phyloP scores from a whole-genome alignment of 306 rosid species.

The Citrullus mucosospermus region DNA sequence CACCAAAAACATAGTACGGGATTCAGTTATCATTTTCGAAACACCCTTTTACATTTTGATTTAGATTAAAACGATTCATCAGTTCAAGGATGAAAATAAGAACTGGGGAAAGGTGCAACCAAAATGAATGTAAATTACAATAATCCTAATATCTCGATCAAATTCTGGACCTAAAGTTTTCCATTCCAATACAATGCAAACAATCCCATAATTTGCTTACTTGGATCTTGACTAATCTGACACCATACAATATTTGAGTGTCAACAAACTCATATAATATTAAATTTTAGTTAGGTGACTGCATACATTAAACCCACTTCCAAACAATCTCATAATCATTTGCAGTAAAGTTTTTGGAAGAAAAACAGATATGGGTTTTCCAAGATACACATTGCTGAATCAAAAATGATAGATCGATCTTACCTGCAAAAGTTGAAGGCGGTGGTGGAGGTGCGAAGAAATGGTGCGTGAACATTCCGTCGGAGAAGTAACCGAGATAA shows the following conservation, averaged over 20 bases:
- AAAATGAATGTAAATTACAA: not conserved
- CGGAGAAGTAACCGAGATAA: not conserved
- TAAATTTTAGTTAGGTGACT: no score
- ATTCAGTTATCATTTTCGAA: not conserved
- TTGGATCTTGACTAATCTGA: no score
- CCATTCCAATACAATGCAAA: not conserved
- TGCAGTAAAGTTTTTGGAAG: not conserved
- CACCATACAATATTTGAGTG: no score
- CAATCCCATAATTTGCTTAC: not conserved
- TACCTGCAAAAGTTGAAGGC: not conserved
- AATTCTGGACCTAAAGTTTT: not conserved
- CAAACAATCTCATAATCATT: no score
- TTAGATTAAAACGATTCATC: not conserved
- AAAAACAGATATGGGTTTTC: not conserved
- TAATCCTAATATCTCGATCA: not conserved
- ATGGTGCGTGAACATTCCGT: not conserved
- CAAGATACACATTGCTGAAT: not conserved
- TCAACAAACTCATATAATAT: no score
- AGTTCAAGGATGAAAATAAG: not conserved
- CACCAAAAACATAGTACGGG: not conserved
- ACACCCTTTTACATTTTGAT: not conserved
- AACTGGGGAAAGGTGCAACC: not conserved
- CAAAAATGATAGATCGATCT: not conserved
- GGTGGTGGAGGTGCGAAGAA: not conserved
- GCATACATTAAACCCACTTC: no score